These are phyloP conservation scores for Huntiella bhutanensis DNA, from an alignment of 2,329 filamentous ascomycete genomes.

Conservation along the genomic window DNA sequence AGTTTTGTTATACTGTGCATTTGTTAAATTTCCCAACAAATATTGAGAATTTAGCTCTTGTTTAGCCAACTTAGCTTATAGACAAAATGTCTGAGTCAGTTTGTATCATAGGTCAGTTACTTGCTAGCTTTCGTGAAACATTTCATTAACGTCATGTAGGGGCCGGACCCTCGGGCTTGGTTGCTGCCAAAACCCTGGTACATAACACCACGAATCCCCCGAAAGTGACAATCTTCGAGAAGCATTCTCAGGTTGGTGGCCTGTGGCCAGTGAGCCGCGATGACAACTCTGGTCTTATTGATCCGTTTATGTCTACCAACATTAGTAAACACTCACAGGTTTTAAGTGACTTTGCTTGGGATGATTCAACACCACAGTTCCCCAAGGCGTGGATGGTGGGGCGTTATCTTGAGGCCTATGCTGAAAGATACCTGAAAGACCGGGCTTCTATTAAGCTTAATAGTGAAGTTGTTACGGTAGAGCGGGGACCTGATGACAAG, in stretches of 20 bases:
- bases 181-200: conserved; percentile 54
- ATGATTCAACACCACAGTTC: conserved; percentile 39
- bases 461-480: conserved; percentile 19
- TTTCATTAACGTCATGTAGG: conserved; percentile 23
- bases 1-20: too few relatives aligned
- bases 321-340: conserved; percentile 60
- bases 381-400: conserved; percentile 64
- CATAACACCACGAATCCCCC: conserved; percentile 39
- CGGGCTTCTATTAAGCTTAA: conserved; percentile 24
- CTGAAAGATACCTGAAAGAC: conserved; percentile 33
- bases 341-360: conserved; percentile 57
- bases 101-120: conserved; percentile 22
- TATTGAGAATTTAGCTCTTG: too few relatives aligned
- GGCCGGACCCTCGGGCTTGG: conserved; percentile 49
- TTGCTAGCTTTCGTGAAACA: not conserved
- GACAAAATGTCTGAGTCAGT: conserved; percentile 21
- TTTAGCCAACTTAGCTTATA: not conserved
- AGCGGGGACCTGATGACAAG: conserved; percentile 18
- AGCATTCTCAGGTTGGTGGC: conserved; percentile 46
- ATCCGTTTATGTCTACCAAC: conserved; percentile 54
- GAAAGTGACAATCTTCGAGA: conserved; percentile 52
- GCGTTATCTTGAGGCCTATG: conserved; percentile 48
- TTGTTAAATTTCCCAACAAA: too few relatives aligned
- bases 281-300: conserved; percentile 33
- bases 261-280: conserved; percentile 47